Evolutionary conservation across 768 basidiomycete genomes (phyloP).

Genomic region (Erythrobasidium yunnanense): DNA sequence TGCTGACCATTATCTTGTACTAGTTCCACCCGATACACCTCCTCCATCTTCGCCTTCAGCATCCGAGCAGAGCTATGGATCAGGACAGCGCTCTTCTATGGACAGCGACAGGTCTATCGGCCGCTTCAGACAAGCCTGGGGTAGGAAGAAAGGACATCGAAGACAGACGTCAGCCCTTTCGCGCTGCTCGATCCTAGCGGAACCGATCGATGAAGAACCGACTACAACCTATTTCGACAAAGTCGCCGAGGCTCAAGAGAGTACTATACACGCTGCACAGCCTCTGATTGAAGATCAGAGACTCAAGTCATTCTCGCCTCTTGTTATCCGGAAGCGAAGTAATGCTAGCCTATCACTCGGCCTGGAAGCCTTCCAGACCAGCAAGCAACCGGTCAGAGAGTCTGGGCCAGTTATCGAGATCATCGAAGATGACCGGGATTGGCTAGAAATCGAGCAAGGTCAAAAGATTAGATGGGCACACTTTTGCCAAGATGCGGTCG

Average conservation of each 20-base stretch:
- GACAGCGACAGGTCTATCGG: background rate
- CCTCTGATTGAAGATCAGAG: background rate
- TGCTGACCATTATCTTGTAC: background rate
- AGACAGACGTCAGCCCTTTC: constrained; percentile 13
- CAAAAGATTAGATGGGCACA: constrained; percentile 3
- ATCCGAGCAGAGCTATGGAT: constrained; percentile 19
- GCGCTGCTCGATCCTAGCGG: constrained; percentile 11
- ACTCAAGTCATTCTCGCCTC: constrained; percentile 5
- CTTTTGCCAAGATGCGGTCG: constrained; percentile 17
- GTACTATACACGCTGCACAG: background rate
- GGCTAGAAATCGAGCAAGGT: background rate
- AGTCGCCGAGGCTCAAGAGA: background rate
- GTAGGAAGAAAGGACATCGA: constrained; percentile 3
- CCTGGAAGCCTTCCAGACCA: constrained; percentile 9
- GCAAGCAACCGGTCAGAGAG: background rate
- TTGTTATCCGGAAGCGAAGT: constrained; percentile 15
- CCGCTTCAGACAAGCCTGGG: background rate
- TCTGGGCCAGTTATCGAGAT: background rate
- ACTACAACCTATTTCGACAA: background rate
- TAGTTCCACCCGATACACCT: constrained; percentile 22
- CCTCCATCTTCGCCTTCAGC: constrained; percentile 22
- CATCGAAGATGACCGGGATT: background rate
- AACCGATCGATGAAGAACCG: constrained; percentile 16
- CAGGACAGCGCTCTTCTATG: background rate
- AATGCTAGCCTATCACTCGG: background rate